Percentiles rank a stretch among this genome's conserved stretches.
Evolutionary conservation across 2,329 filamentous ascomycete species (phyloP).

Genomic region (Alternaria sp.): DNA sequence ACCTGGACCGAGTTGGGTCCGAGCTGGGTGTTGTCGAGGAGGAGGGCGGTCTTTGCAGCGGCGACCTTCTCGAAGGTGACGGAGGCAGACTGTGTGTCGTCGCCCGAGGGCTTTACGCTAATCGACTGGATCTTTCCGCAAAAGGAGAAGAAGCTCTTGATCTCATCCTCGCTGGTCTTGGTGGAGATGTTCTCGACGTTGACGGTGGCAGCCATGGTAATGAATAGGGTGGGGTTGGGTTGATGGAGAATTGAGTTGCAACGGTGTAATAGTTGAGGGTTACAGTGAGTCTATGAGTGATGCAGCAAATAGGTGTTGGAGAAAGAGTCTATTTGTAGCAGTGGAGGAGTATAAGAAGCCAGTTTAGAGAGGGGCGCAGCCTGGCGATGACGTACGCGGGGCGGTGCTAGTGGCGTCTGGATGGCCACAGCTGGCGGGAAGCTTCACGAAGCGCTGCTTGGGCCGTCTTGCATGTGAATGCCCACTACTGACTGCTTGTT

Average conservation of each 20-base stretch:
- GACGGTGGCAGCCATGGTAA: slow-evolving; percentile 70
- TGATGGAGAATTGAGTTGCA: not conserved
- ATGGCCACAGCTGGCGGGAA: slow-evolving; percentile 29
- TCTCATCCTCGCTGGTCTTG: slow-evolving; percentile 85
- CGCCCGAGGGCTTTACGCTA: slow-evolving; percentile 71
- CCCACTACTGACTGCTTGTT: slow-evolving; percentile 5
- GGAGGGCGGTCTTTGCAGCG: slow-evolving; percentile 93
- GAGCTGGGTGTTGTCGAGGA: slow-evolving; percentile 96
- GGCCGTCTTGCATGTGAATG: slow-evolving; percentile 20
- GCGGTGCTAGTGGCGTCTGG: slow-evolving; percentile 28
- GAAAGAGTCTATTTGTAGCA: slow-evolving; percentile 23
- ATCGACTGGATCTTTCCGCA: slow-evolving; percentile 89
- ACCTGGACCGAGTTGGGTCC: slow-evolving; percentile 80
- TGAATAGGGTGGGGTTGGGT: slow-evolving; percentile 7
- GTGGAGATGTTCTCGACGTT: slow-evolving; percentile 88
- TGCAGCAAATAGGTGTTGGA: slow-evolving; percentile 8
- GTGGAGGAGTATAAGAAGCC: slow-evolving; percentile 24
- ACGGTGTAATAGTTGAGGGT: not conserved
- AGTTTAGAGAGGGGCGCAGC: slow-evolving; percentile 28
- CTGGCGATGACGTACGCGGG: slow-evolving; percentile 33
- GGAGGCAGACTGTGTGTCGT: slow-evolving; percentile 80
- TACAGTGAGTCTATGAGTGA: slow-evolving; percentile 2
- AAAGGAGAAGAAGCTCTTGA: slow-evolving; percentile 97
- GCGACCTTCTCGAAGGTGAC: slow-evolving; percentile 97
- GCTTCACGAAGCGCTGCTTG: slow-evolving; percentile 29